Evolutionary conservation across 2,329 filamentous ascomycete genomes (phyloP).

Genomic region (Pseudogymnoascus sp.): DNA sequence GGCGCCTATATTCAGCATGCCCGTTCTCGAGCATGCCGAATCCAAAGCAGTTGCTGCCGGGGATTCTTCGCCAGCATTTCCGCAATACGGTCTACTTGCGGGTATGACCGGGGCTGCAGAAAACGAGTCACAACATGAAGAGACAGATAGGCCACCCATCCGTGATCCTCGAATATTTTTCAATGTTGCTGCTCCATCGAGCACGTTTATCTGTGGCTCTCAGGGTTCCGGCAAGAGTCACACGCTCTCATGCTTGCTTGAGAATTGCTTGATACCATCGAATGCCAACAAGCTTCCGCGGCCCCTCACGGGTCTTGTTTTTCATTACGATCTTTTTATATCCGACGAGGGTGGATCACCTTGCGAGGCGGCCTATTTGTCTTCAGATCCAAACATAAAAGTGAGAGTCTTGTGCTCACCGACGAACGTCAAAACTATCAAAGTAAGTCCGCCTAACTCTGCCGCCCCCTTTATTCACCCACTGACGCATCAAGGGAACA

Average conservation of each 20-base stretch:
- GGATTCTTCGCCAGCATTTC: constrained; percentile 10
- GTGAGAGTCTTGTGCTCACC: constrained; percentile 47
- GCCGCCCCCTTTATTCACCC: neutral
- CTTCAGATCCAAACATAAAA: constrained; percentile 36
- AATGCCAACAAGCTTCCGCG: constrained; percentile 36
- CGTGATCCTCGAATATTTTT: constrained; percentile 34
- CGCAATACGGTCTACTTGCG: constrained; percentile 23
- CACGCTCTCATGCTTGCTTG: constrained; percentile 51
- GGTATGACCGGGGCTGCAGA: constrained; percentile 13
- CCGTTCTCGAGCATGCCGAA: constrained; percentile 15
- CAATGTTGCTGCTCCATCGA: constrained; percentile 50
- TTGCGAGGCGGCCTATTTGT: constrained; percentile 51
- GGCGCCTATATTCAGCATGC: constrained; percentile 19
- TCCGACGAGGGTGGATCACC: constrained; percentile 25
- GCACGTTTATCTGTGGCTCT: constrained; percentile 55
- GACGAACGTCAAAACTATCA: constrained; percentile 38
- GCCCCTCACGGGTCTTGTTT: constrained; percentile 47
- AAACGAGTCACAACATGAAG: neutral
- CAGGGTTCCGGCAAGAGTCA: constrained; percentile 58
- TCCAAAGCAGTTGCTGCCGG: neutral
- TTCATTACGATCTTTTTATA: constrained; percentile 48
- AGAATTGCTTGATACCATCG: constrained; percentile 34
- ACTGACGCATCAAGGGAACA: constrained; percentile 12
- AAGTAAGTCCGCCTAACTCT: constrained; percentile 14
- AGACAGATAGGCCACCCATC: neutral